Evolutionary conservation across 2,329 filamentous ascomycete species (phyloP).

Genomic region (Claviceps digitariae): DNA sequence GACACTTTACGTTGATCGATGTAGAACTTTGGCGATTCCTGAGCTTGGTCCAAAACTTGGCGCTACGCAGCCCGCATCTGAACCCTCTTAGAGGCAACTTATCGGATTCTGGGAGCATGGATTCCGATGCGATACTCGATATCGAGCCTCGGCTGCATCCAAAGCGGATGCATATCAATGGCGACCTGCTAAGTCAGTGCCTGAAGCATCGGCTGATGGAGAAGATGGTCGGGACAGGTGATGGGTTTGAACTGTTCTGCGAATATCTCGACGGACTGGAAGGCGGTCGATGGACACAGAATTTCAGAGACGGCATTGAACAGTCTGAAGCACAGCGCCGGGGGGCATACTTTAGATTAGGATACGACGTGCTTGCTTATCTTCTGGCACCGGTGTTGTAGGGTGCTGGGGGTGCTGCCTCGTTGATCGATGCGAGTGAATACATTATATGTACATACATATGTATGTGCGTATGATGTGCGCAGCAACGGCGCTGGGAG

Average conservation of each 20-base stretch:
- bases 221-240: slow-evolving; percentile 21
- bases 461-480: too few species aligned
- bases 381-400: slow-evolving; percentile 37
- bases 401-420: not conserved
- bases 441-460: too few species aligned
- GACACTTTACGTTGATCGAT: slow-evolving; percentile 54
- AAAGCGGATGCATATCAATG: slow-evolving; percentile 50
- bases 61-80: slow-evolving; percentile 30
- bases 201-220: slow-evolving; percentile 33
- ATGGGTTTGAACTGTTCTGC: slow-evolving; percentile 27
- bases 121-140: slow-evolving; percentile 10
- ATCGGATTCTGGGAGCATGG: slow-evolving; percentile 6
- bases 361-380: slow-evolving; percentile 41
- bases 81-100: slow-evolving; percentile 22
- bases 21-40: slow-evolving; percentile 53
- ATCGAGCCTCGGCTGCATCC: slow-evolving; percentile 26
- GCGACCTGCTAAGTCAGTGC: slow-evolving; percentile 47
- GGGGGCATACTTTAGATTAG: slow-evolving; percentile 30
- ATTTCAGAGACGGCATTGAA: slow-evolving; percentile 13
- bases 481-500: too few species aligned
- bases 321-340: slow-evolving; percentile 11
- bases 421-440: not conserved
- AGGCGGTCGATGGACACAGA: slow-evolving; percentile 25
- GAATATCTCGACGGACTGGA: slow-evolving; percentile 38
- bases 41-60: slow-evolving; percentile 59